Conservation (phyloP, 1,139 yeast genomes). For the Schizosaccharomyces versatilis region DNA sequence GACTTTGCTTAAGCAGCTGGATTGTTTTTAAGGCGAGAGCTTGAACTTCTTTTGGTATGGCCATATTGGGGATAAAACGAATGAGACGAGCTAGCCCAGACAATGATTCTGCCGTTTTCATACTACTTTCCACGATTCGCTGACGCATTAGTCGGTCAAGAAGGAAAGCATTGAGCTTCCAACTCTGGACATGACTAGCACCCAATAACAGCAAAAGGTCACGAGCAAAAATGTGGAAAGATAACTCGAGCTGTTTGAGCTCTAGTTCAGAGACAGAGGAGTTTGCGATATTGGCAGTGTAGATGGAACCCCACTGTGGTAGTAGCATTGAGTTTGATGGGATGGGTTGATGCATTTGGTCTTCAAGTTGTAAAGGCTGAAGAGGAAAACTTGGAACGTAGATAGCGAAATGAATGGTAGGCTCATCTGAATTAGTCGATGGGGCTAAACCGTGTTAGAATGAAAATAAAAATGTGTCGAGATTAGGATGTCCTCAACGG, state of each 20-base stretch:
- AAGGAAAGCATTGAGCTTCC: background rate
- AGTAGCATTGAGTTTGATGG: slow-evolving; percentile 47
- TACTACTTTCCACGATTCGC: slow-evolving; percentile 21
- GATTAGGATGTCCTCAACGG: background rate
- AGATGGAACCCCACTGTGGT: slow-evolving; percentile 74
- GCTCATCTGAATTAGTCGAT: slow-evolving; percentile 20
- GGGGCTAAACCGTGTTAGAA: background rate
- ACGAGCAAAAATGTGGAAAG: slow-evolving; percentile 47
- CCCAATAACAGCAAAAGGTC: slow-evolving; percentile 60
- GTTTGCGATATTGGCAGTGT: slow-evolving; percentile 16
- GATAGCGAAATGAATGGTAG: slow-evolving; percentile 46
- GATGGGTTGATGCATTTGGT: slow-evolving; percentile 19
- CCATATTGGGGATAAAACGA: slow-evolving; percentile 47
- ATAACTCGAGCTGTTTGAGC: slow-evolving; percentile 30
- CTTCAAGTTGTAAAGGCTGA: slow-evolving; percentile 25
- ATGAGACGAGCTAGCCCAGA: slow-evolving; percentile 50
- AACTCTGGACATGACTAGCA: slow-evolving; percentile 29
- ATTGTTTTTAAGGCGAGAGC: background rate
- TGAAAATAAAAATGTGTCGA: background rate
- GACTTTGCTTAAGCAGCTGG: background rate
- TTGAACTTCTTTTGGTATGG: slow-evolving; percentile 34
- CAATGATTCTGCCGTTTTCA: slow-evolving; percentile 34
- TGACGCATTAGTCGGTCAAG: background rate
- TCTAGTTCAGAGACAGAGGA: slow-evolving; percentile 17
- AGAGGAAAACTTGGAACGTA: slow-evolving; percentile 35